Conservation (phyloP, 2,329 filamentous ascomycete species). For the Aspergillus tamarii region DNA sequence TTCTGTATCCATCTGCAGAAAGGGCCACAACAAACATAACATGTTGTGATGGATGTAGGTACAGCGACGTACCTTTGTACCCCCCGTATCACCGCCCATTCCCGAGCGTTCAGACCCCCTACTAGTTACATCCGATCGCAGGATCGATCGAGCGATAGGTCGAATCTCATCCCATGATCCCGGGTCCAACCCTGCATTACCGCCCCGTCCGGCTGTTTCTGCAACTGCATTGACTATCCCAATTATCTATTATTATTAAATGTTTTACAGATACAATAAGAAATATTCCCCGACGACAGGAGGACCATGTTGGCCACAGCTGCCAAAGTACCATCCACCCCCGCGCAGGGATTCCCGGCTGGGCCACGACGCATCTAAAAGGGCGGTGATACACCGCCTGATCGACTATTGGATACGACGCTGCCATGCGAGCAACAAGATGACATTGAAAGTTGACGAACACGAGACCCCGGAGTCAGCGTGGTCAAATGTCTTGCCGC, state of each 20-base stretch:
- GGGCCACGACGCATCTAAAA: constrained; percentile 12
- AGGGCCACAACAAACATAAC: neutral
- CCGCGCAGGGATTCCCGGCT: constrained; percentile 1
- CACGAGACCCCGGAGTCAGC: neutral
- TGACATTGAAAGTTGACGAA: neutral
- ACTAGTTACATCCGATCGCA: neutral
- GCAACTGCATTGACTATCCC: constrained; percentile 14
- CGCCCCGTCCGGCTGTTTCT: constrained; percentile 16
- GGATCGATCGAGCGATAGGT: constrained; percentile 15
- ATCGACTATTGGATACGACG: constrained; percentile 18
- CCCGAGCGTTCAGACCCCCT: constrained; percentile 5
- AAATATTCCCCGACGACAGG: neutral
- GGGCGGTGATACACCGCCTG: constrained; percentile 28
- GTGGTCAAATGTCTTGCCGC: neutral
- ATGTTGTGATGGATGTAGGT: neutral
- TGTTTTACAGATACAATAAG: neutral
- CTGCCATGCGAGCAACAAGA: constrained; percentile 16
- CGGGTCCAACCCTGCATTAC: constrained; percentile 21
- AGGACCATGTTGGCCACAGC: neutral
- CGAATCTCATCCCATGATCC: constrained; percentile 18
- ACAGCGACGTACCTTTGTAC: neutral
- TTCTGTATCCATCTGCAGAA: constrained; percentile 5
- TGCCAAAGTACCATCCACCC: neutral
- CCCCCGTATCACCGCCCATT: constrained; percentile 1
- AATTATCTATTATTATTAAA: neutral